Evolutionary conservation across 768 basidiomycete species (phyloP), one percentile per base, ranked within the genome.

Genomic region (Collybia sordida): DNA sequence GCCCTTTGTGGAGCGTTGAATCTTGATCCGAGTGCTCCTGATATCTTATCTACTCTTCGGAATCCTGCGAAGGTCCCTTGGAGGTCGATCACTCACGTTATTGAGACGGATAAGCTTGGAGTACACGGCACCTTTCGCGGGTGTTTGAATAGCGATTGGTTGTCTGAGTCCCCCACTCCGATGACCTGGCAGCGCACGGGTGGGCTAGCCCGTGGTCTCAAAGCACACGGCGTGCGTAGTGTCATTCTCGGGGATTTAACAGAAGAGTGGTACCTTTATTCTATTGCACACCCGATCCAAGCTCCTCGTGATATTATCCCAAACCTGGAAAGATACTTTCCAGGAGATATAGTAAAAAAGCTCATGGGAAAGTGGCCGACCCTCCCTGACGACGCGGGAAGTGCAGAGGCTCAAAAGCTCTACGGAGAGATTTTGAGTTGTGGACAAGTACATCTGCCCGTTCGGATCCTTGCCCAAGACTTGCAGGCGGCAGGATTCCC

Each of bases 231-330:
- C 2, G 72, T 89, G 39, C 74, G 70, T 35, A 80, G 77, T 59
- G 69, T 90, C 50, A 69, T 83, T 43, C 66, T 85, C n/a, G 88
- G 89, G 7, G 84, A 88, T 47, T 72, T 88, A 43, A 73, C 70
- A 14, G 86, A 90, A 56, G 88, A 90, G 63, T 90, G 88, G 87
- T 87, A 82, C 62, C 74, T 89, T 44, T 90, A 89, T 56, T 79
- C 85, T 12, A 82, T 89, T 55, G 80, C 86, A 3, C 81, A 88
- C 61, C 79, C 82, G 0, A 76, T 88, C 42, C 45, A 61, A 9
- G 64, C 70, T 7, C 65, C 72, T 18, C 55, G 55, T 19, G 88
- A 90, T 53, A 70, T 89, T 8, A 59, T 75, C 22, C 70, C 72
- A 7, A 87, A 86, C 55, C 58, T 90, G 42, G 65, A 73, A 58